Percentiles rank a stretch among this genome's conserved stretches.
phyloP scores from a whole-genome alignment of 2,329 filamentous ascomycete genomes.

The Hymenoscyphus infarciens region DNA sequence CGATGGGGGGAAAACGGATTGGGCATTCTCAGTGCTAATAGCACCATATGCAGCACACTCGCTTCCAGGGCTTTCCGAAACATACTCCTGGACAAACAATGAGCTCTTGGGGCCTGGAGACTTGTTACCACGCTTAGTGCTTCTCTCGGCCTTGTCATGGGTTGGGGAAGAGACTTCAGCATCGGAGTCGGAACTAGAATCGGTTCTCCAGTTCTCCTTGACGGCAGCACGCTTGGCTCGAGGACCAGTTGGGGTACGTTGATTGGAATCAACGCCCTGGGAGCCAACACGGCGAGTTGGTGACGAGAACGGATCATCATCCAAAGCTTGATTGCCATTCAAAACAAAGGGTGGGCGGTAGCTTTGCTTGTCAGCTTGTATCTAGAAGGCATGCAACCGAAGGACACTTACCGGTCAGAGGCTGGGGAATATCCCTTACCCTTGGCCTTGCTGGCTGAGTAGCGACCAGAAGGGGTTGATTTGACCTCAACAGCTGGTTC shows the following conservation, averaged over 20 bases:
- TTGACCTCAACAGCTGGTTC: constrained; percentile 19
- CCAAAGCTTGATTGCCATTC: constrained; percentile 21
- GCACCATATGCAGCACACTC: constrained; percentile 11
- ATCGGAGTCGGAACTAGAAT: constrained; percentile 24
- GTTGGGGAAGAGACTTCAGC: constrained; percentile 18
- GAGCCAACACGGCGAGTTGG: constrained; percentile 10
- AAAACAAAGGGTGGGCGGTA: constrained; percentile 33
- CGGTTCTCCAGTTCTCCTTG: constrained; percentile 32
- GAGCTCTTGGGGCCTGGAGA: constrained; percentile 9
- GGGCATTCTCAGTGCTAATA: constrained; percentile 30
- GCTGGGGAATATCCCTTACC: constrained; percentile 17
- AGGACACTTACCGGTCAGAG: constrained; percentile 23
- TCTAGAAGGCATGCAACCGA: not conserved
- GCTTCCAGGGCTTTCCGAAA: constrained; percentile 13
- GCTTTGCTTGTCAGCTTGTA: constrained; percentile 15
- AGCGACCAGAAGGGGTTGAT: constrained; percentile 15
- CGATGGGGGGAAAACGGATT: constrained; percentile 41
- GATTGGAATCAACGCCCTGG: constrained; percentile 11
- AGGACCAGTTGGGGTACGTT: constrained; percentile 27
- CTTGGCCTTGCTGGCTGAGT: constrained; percentile 17
- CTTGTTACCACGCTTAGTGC: constrained; percentile 15
- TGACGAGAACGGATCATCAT: constrained; percentile 30
- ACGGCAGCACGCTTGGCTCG: constrained; percentile 21
- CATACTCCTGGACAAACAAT: constrained; percentile 19
- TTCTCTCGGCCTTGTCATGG: constrained; percentile 13